Conservation (phyloP, 1,139 yeast genomes). For the Magnusiomyces tetraspermus region DNA sequence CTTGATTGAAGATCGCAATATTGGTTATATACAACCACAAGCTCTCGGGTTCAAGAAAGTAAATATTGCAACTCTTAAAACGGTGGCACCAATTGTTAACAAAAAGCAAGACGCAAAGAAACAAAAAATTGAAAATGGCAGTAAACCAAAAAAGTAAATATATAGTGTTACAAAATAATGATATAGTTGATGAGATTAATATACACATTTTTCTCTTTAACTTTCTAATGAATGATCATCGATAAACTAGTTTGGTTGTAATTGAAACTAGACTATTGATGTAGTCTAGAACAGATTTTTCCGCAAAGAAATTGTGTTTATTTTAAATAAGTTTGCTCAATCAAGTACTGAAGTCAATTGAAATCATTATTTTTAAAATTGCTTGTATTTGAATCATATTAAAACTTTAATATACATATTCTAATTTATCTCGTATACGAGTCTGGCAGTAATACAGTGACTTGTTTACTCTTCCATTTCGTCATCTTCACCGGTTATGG, state of each 20-base stretch:
- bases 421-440: constrained; percentile 6
- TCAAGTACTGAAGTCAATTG: too few relatives aligned
- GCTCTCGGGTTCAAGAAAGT: constrained; percentile 1
- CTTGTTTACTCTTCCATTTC: constrained; percentile 35
- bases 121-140: constrained; percentile 1
- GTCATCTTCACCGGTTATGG: constrained; percentile 58
- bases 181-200: too few relatives aligned
- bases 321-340: too few relatives aligned
- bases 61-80: constrained; percentile 6
- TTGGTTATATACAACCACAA: neutral
- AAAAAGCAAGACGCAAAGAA: constrained; percentile 1
- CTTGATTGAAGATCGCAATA: constrained; percentile 1
- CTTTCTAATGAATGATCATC: too few relatives aligned
- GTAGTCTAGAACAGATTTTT: too few relatives aligned
- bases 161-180: neutral
- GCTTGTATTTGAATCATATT: too few relatives aligned
- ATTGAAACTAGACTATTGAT: too few relatives aligned
- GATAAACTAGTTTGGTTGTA: too few relatives aligned
- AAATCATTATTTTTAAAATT: too few relatives aligned
- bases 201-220: too few relatives aligned
- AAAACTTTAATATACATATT: neutral
- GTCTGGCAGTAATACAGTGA: neutral
- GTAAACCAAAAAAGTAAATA: neutral
- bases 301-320: too few relatives aligned
- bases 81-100: constrained; percentile 4